phyloP scores from a whole-genome alignment of 2,329 filamentous ascomycete species.

The Zymoseptoria pseudotritici region DNA sequence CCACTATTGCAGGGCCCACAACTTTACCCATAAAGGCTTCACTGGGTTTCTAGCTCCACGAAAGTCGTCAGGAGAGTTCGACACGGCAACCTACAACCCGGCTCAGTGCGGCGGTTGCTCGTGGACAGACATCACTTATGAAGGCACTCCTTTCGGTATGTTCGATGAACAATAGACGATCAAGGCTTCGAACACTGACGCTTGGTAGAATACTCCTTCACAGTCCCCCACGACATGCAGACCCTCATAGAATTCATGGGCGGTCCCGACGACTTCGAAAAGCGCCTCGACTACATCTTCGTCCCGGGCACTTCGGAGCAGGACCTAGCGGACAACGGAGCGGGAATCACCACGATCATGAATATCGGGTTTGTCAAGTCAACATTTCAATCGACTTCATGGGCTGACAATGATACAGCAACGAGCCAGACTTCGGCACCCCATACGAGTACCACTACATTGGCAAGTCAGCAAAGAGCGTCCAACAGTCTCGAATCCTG shows the following conservation, averaged over 20 bases:
- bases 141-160: constrained; percentile 33
- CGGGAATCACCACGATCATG: constrained; percentile 31
- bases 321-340: constrained; percentile 30
- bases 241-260: constrained; percentile 39
- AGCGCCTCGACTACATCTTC: constrained; percentile 37
- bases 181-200: not conserved
- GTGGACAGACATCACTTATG: constrained; percentile 36
- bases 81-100: constrained; percentile 34
- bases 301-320: constrained; percentile 31
- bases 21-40: constrained; percentile 31
- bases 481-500: constrained; percentile 18
- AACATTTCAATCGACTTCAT: not conserved
- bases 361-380: constrained; percentile 22
- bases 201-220: constrained; percentile 35
- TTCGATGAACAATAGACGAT: not conserved
- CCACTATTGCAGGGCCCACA: constrained; percentile 17
- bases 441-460: constrained; percentile 30
- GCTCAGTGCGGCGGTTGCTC: constrained; percentile 36
- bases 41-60: constrained; percentile 26
- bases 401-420: constrained; percentile 8
- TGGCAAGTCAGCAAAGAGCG: constrained; percentile 25
- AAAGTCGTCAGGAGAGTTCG: constrained; percentile 22
- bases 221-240: constrained; percentile 37
- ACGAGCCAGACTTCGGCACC: constrained; percentile 29
- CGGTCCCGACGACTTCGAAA: constrained; percentile 32